Base-by-base conservation (phyloP, 805 yeast genomes). In the Candida manassasensis region DNA sequence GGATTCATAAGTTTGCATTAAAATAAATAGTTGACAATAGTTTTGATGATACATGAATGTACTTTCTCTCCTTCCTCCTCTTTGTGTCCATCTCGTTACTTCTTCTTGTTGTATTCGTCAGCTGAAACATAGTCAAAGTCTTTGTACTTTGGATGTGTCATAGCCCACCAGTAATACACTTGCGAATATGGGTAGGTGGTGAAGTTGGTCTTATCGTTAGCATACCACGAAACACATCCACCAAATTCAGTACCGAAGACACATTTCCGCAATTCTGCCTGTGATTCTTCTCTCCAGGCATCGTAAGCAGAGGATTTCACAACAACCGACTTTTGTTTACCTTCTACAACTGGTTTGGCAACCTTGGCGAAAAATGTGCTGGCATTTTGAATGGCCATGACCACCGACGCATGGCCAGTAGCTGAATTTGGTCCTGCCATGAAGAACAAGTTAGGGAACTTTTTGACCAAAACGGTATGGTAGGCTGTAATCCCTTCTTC, bases 371-470 rank as follows among this genome's bases (percentile, higher is more conserved):
- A 47, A 31, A 48, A 59, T 4, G 42, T 40, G 32, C 57, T 47
- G 3, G 53, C 56, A 42, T 60, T 62, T 43, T 65, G 69, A 38
- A 59, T 53, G 11, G 67, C 65, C 37, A 57, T 43, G 4, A 65
- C 63, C 34, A 62, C 69, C 4, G 69, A 63, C 0, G 66, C 55
- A 39, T 65, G 70, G 9, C 71, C 71, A 11, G 70, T 61, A 27
- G 67, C 66, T 2, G 67, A 52, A 38, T 65, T 65, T 21, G 71
- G 70, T 6, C 71, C 71, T 2, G 53, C 65, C 37, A 64, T 47
- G 12, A 56, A 14, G 37, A 63, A 59, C 9, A 55, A 36, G 34
- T 65, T 65, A 14, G 71, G 71, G 28, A 52, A 47, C 19, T 61
- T 52, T 34, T 55, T 56, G 9, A 53, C 49, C 45, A 62, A 40